Conservation (phyloP, 164 flowering plant genomes). For the Vitis riparia region DNA sequence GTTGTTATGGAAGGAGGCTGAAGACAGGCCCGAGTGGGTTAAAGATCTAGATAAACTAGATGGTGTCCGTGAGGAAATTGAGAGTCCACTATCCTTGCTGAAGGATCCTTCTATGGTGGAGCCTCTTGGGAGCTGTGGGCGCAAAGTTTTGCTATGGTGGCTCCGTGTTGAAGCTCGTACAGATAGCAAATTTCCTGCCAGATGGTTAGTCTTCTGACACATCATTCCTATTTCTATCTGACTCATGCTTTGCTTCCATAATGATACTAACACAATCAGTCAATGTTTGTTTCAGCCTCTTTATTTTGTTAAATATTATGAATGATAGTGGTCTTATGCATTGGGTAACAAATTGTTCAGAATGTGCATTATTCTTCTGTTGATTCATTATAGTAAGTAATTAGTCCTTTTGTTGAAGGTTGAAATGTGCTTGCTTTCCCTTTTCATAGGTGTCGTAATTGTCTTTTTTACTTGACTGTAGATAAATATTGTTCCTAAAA, state of each 20-base stretch:
- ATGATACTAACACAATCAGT: too few species aligned
- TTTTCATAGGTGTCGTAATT: too few species aligned
- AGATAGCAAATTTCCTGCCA: constrained; percentile 91
- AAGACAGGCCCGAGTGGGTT: constrained; percentile 77
- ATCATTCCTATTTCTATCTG: constrained; percentile 3
- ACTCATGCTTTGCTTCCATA: not conserved
- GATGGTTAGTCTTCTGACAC: constrained; percentile 54
- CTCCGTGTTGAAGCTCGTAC: constrained; percentile 95
- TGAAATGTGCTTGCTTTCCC: too few species aligned
- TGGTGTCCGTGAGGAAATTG: constrained; percentile 44
- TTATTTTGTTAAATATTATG: too few species aligned
- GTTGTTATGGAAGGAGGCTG: constrained; percentile 78
- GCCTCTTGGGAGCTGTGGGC: constrained; percentile 93
- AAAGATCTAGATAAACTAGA: constrained; percentile 55
- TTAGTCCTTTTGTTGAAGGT: too few species aligned
- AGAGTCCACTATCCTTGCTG: constrained; percentile 73
- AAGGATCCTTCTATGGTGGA: constrained; percentile 78
- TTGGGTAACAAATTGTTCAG: too few species aligned
- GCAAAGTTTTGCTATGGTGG: constrained; percentile 96
- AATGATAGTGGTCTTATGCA: too few species aligned
- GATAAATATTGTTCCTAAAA: too few species aligned
- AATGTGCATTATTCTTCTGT: too few species aligned
- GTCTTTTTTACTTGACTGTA: too few species aligned
- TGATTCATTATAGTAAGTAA: too few species aligned
- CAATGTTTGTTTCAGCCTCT: too few species aligned